These are phyloP conservation scores for Sporothrix mexicana DNA, from an alignment of 2,329 filamentous ascomycete species.

Conservation along the genomic window DNA sequence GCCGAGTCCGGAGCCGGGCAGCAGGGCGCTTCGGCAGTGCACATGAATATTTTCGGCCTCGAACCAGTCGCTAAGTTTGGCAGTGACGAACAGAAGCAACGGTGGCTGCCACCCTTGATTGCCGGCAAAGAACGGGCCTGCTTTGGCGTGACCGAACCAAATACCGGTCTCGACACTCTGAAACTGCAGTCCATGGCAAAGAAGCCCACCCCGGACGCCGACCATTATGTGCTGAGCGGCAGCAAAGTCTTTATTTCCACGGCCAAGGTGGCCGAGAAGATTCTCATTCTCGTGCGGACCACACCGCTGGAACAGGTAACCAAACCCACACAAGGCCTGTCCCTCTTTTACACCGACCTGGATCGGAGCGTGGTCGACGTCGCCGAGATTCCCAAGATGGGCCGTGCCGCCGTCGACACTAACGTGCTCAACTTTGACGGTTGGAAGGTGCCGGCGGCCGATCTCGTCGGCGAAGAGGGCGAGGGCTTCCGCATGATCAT, in stretches of 20 bases:
- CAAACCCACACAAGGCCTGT: constrained; percentile 55
- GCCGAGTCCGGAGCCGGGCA: constrained; percentile 76
- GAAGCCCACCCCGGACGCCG: constrained; percentile 51
- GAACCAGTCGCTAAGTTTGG: constrained; percentile 77
- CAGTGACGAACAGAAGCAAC: constrained; percentile 65
- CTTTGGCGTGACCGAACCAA: constrained; percentile 83
- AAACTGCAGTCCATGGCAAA: constrained; percentile 62
- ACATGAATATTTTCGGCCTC: constrained; percentile 75
- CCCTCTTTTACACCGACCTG: constrained; percentile 50
- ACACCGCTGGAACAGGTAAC: constrained; percentile 71
- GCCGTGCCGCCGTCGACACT: constrained; percentile 78
- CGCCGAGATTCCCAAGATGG: constrained; percentile 82
- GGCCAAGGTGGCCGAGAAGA: constrained; percentile 79
- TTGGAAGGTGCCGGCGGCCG: constrained; percentile 66
- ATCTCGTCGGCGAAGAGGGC: constrained; percentile 73
- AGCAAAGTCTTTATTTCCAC: constrained; percentile 92
- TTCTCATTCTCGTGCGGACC: constrained; percentile 82
- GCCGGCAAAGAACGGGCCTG: constrained; percentile 73
- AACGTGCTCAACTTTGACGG: constrained; percentile 89
- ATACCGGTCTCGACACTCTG: constrained; percentile 79
- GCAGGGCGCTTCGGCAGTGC: constrained; percentile 68
- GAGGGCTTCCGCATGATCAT: constrained; percentile 80
- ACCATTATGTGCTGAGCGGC: constrained; percentile 70
- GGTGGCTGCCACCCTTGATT: constrained; percentile 73
- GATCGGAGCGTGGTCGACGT: constrained; percentile 10